Evolutionary conservation across 768 basidiomycete species (phyloP), one percentile per base, ranked within the genome.

Genomic region (Paxillus ammoniavirescens): DNA sequence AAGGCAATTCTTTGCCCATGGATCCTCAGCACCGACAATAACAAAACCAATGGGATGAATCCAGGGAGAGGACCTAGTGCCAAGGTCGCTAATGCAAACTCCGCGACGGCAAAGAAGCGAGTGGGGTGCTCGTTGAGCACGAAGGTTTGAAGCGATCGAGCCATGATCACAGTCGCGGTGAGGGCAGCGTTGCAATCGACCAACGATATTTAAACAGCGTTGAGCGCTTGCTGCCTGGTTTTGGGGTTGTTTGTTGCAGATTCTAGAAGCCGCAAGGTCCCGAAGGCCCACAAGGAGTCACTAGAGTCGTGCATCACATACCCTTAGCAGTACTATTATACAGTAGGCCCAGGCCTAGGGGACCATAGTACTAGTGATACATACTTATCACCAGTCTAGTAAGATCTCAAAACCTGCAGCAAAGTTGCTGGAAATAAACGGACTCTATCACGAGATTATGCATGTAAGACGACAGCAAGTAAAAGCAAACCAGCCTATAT

Each of bases 21-120:
- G 48, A 73, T 61, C 50, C 60, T 61, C 0, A 73, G 21, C 3
- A 63, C 40, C 0, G 63, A 55, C 0, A 72, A 43, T 0, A 71
- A 56, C 1, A 74, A 47, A 0, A 73, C 57, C 2, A 75, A n/a
- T 0, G 75, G 74, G 5, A 72, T 56, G 13, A 76, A 72, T 8
- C 58, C 56, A 0, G 75, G 72, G 8, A 65, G 38, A 0, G 73
- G 65, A 0, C 65, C 62, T 4, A 72, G 44, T 1, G 73, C 63
- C 6, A 72, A 53, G 0, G 30, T n/a, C 3, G 72, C 56, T 0
- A 75, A 53, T 0, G 18, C 18, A 15, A 66, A 37, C 21, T 74
- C 63, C 2, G 47, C 59, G 0, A 15, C n/a, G 2, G 61, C 56
- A 37, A 73, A 72, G 26, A 64, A 59, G 1, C 47, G 41, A 0